Percentiles rank a stretch among this genome's conserved stretches.
These are phyloP conservation scores for Nicotiana attenuata DNA, from an alignment of 257 asterid genomes.

Conservation along the genomic window DNA sequence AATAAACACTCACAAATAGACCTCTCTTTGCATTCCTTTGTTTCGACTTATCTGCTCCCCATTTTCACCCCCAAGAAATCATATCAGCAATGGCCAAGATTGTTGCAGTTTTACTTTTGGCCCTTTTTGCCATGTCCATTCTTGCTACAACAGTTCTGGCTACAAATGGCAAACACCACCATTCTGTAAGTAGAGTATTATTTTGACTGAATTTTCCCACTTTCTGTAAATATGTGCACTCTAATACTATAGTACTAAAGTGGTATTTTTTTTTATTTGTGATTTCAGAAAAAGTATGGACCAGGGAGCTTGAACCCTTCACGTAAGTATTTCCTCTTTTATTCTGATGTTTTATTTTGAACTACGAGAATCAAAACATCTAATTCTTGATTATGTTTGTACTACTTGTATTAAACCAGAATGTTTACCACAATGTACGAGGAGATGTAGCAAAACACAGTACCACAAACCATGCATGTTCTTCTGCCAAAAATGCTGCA, in stretches of 20 bases:
- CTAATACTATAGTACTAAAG: not conserved
- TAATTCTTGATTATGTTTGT: not conserved
- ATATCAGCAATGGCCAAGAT: slow-evolving; percentile 35
- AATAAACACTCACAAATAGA: not conserved
- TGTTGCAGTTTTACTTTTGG: slow-evolving; percentile 26
- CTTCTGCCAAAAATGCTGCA: slow-evolving; percentile 57
- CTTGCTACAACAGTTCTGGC: slow-evolving; percentile 26
- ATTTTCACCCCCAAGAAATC: not conserved
- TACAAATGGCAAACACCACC: slow-evolving; percentile 20
- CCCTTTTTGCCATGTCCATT: slow-evolving; percentile 32
- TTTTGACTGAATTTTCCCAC: not conserved
- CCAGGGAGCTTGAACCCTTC: slow-evolving; percentile 19
- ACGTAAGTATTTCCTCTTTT: slow-evolving; percentile 19
- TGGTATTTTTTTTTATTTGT: not conserved
- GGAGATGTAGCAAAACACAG: slow-evolving; percentile 43
- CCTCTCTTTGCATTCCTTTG: not conserved
- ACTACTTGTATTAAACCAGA: slow-evolving; percentile 20
- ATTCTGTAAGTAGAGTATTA: slow-evolving; percentile 15
- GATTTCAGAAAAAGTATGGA: slow-evolving; percentile 23
- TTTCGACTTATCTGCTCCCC: not conserved
- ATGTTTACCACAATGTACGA: slow-evolving; percentile 29
- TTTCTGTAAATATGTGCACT: not conserved
- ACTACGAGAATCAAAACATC: not conserved
- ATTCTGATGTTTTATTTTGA: not conserved
- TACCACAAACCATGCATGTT: slow-evolving; percentile 37